These are phyloP conservation scores for Coriaria nepalensis DNA, from an alignment of 306 rosid genomes.

Conservation along the genomic window DNA sequence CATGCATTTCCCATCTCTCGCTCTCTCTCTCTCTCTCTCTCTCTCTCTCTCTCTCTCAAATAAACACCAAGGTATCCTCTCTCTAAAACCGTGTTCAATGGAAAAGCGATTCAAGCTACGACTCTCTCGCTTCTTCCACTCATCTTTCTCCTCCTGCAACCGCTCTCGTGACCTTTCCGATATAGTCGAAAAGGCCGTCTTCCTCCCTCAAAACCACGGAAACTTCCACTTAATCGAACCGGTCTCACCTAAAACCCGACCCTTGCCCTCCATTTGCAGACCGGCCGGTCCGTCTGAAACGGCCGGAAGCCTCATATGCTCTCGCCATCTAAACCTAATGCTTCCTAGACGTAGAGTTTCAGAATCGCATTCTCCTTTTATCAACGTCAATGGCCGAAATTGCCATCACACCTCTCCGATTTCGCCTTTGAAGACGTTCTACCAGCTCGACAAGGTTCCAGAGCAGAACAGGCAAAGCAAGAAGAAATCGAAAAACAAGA, in stretches of 20 bases:
- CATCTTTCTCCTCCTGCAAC: slow-evolving; percentile 60
- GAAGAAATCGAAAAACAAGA: neutral
- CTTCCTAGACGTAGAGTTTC: slow-evolving; percentile 34
- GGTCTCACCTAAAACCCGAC: slow-evolving; percentile 14
- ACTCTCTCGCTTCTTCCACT: slow-evolving; percentile 69
- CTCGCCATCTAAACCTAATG: slow-evolving; percentile 17
- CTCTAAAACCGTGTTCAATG: slow-evolving; percentile 21
- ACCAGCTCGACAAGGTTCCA: slow-evolving; percentile 13
- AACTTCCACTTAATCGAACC: slow-evolving; percentile 19
- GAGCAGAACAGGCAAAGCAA: neutral
- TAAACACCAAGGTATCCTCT: too few relatives aligned
- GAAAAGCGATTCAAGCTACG: slow-evolving; percentile 53
- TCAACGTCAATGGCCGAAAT: slow-evolving; percentile 6
- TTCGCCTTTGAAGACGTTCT: slow-evolving; percentile 24
- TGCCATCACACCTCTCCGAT: slow-evolving; percentile 41
- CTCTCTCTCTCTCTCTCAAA: neutral
- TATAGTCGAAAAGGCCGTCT: slow-evolving; percentile 41
- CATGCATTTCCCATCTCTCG: neutral
- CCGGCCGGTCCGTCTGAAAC: slow-evolving; percentile 27
- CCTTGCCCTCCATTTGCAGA: slow-evolving; percentile 32
- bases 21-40: neutral
- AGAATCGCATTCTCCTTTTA: slow-evolving; percentile 24
- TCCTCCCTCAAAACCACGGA: slow-evolving; percentile 19
- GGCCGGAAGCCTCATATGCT: slow-evolving; percentile 15
- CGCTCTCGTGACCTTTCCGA: slow-evolving; percentile 46